Evolutionary conservation across 2,329 filamentous ascomycete genomes (phyloP).

Genomic region (Cladophialophora carrionii): DNA sequence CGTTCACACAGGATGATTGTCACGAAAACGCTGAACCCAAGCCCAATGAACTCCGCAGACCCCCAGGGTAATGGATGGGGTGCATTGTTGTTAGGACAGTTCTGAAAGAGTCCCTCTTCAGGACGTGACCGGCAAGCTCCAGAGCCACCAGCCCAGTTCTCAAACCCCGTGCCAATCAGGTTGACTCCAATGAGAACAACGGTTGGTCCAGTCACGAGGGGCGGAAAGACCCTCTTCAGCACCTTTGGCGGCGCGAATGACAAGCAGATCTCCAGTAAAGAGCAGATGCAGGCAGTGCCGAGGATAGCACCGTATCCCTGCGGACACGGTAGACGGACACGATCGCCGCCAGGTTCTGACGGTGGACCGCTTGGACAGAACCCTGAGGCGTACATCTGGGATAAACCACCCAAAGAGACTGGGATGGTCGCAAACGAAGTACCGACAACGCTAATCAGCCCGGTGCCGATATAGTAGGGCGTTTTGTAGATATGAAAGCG

Average conservation of each 20-base stretch:
- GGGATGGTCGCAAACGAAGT: slow-evolving; percentile 71
- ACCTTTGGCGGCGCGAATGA: slow-evolving; percentile 65
- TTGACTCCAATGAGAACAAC: slow-evolving; percentile 69
- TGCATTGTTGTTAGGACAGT: slow-evolving; percentile 62
- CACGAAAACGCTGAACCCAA: slow-evolving; percentile 68
- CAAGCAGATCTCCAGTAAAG: slow-evolving; percentile 63
- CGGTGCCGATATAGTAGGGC: slow-evolving; percentile 67
- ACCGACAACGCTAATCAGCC: slow-evolving; percentile 68
- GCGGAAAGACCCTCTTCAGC: slow-evolving; percentile 67
- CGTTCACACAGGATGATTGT: slow-evolving; percentile 69
- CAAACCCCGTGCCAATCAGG: slow-evolving; percentile 64
- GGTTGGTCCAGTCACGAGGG: slow-evolving; percentile 68
- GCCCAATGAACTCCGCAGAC: slow-evolving; percentile 65
- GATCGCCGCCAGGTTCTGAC: slow-evolving; percentile 49
- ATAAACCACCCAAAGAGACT: slow-evolving; percentile 63
- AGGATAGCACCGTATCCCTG: slow-evolving; percentile 68
- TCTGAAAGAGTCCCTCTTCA: slow-evolving; percentile 52
- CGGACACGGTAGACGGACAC: slow-evolving; percentile 63
- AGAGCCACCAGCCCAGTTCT: slow-evolving; percentile 68
- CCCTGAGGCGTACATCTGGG: slow-evolving; percentile 66
- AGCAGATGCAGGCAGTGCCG: slow-evolving; percentile 56
- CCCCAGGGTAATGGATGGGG: slow-evolving; percentile 67
- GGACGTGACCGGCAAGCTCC: slow-evolving; percentile 50
- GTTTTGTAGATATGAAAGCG: slow-evolving; percentile 65
- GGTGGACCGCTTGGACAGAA: slow-evolving; percentile 56